Conservation (phyloP, 2,329 filamentous ascomycete genomes). For the Xylariaceae sp. region DNA sequence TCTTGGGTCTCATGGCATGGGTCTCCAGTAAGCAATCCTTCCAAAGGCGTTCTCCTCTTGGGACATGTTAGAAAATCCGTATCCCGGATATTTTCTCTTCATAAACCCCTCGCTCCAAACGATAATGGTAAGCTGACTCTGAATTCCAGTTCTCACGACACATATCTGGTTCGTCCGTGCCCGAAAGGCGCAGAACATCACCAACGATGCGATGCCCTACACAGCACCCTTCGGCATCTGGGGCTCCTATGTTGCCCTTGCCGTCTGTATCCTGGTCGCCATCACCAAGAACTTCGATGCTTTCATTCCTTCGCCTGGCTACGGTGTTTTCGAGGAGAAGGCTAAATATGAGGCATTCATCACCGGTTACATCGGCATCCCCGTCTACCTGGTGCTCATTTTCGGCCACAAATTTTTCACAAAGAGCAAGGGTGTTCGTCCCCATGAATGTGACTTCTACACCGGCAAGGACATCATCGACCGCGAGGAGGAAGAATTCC, state of each 20-base stretch:
- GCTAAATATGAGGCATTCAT: slow-evolving; percentile 69
- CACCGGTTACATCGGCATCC: slow-evolving; percentile 74
- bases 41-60: too few relatives aligned
- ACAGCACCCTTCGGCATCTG: slow-evolving; percentile 68
- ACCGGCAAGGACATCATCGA: slow-evolving; percentile 72
- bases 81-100: too few relatives aligned
- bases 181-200: slow-evolving; percentile 58
- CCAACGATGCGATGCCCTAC: slow-evolving; percentile 57
- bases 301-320: slow-evolving; percentile 48
- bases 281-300: slow-evolving; percentile 81
- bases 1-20: slow-evolving; percentile 66
- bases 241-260: slow-evolving; percentile 66
- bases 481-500: slow-evolving; percentile 67
- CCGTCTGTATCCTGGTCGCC: slow-evolving; percentile 69
- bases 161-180: slow-evolving; percentile 66
- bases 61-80: too few relatives aligned
- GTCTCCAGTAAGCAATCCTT: slow-evolving; percentile 42
- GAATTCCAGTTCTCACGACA: slow-evolving; percentile 52
- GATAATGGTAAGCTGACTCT: too few relatives aligned
- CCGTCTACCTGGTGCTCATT: slow-evolving; percentile 67
- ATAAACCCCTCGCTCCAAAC: too few relatives aligned
- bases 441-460: slow-evolving; percentile 65
- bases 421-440: slow-evolving; percentile 52
- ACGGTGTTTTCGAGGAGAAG: slow-evolving; percentile 33
- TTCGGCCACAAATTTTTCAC: slow-evolving; percentile 63